Base-by-base conservation (phyloP, 495 filamentous ascomycete genomes). In the Aspergillus diversus region DNA sequence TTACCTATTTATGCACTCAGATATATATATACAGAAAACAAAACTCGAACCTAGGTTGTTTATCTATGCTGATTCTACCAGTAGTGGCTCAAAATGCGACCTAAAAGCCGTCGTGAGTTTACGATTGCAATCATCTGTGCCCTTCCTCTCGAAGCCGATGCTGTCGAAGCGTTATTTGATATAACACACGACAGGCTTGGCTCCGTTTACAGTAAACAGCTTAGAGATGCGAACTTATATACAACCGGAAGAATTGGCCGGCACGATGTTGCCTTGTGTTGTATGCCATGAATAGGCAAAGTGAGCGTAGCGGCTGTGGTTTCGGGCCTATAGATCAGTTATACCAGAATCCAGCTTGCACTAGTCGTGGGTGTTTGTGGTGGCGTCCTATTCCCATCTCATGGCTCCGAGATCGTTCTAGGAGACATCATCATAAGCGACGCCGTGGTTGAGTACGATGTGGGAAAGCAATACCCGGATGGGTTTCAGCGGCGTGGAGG, bases 391-490 rank as follows among this genome's bases (percentile, higher is more conserved):
- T 27, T 27, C 21, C 21, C 21, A 27, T 27, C 21, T 27, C 21
- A 27, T 27, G 21, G 21, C 5, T 70, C 73, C 13, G 55, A 15
- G 21, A 62, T 78, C 5, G 53, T 79, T 15, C 72, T 83, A 3
- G 79, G 81, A 9, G 79, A 84, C 63, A 75, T 83, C 0, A 69
- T 82, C 17, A 75, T 84, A 34, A 79, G 77, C 57, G 74, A 71
- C 0, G 54, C 49, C 5, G 55, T 79, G 5, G 64, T 81, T 16
- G 66, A 82, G 57, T 77, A 76, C 56, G 72, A 77, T 46, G 72
- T 76, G 63, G 77, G 78, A 11, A 60, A 68, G 35, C 71, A 68
- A 55, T 69, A 69, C 37, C 67, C 71, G 0, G 60, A 66, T 51
- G 62, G 65, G 6, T 73, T 73, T 39, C 49, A 61, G 13, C 47